Conservation (phyloP, 768 basidiomycete genomes). For the Mycena olivaceomarginata region DNA sequence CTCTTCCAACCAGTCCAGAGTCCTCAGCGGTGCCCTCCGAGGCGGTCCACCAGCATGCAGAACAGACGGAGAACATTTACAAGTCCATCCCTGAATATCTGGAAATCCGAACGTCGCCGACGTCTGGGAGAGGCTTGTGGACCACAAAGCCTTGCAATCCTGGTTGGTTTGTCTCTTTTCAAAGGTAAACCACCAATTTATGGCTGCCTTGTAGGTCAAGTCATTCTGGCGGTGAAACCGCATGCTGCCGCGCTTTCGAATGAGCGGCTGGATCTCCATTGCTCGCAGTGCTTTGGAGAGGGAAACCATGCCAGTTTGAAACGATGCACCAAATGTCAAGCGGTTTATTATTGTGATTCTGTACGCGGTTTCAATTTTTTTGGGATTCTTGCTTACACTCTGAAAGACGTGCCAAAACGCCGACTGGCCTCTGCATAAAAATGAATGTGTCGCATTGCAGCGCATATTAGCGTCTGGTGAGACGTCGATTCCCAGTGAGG, state of each 20-base stretch:
- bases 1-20: conserved; percentile 35
- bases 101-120: conserved; percentile 58
- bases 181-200: neutral
- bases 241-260: conserved; percentile 81
- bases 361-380: conserved; percentile 63
- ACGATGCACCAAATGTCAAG: conserved; percentile 85
- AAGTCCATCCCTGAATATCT: conserved; percentile 61
- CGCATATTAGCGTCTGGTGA: conserved; percentile 68
- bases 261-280: conserved; percentile 74
- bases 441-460: conserved; percentile 84
- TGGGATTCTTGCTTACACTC: conserved; percentile 17
- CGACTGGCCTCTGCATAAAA: conserved; percentile 87
- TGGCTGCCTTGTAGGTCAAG: conserved; percentile 66
- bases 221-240: conserved; percentile 75
- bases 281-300: conserved; percentile 78
- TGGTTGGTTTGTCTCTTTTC: conserved; percentile 53
- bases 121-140: conserved; percentile 70
- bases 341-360: conserved; percentile 83
- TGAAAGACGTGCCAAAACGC: conserved; percentile 79
- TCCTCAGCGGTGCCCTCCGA: conserved; percentile 46
- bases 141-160: conserved; percentile 56
- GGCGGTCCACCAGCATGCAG: conserved; percentile 59
- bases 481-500: conserved; percentile 80
- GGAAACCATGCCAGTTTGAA: conserved; percentile 65
- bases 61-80: conserved; percentile 49